These are phyloP conservation scores for Hymenoscyphus fraxineus DNA, from an alignment of 2,329 filamentous ascomycete genomes.

Conservation along the genomic window DNA sequence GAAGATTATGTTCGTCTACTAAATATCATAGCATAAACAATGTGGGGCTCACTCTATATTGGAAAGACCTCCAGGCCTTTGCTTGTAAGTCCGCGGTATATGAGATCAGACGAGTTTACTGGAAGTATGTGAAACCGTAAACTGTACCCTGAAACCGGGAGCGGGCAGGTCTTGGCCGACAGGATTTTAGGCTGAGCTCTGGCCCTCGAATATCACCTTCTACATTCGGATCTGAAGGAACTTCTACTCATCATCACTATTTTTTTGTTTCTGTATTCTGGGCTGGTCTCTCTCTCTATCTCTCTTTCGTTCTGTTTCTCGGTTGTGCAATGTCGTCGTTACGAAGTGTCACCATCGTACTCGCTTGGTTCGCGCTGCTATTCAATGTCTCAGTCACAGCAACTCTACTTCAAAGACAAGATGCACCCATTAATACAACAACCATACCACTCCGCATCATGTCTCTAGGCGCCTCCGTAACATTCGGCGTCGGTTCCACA, in stretches of 20 bases:
- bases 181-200: not conserved
- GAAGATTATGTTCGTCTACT: no score
- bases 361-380: not conserved
- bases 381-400: not conserved
- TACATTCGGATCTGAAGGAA: not conserved
- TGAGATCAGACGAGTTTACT: not conserved
- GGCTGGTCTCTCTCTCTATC: not conserved
- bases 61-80: not conserved
- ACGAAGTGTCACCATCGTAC: not conserved
- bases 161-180: not conserved
- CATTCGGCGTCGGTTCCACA: constrained; percentile 31
- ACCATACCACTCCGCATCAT: constrained; percentile 23
- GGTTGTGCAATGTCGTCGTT: not conserved
- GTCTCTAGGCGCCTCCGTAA: constrained; percentile 37
- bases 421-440: constrained; percentile 1
- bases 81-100: not conserved
- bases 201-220: not conserved
- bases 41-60: not conserved
- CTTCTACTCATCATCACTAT: not conserved
- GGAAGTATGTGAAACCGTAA: not conserved
- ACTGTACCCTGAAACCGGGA: not conserved
- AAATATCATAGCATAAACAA: no score
- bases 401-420: not conserved
- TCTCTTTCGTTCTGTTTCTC: not conserved
- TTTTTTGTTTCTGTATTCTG: not conserved